Conservation (phyloP, 148 eudicot genomes). For the Bassia scoparia region DNA sequence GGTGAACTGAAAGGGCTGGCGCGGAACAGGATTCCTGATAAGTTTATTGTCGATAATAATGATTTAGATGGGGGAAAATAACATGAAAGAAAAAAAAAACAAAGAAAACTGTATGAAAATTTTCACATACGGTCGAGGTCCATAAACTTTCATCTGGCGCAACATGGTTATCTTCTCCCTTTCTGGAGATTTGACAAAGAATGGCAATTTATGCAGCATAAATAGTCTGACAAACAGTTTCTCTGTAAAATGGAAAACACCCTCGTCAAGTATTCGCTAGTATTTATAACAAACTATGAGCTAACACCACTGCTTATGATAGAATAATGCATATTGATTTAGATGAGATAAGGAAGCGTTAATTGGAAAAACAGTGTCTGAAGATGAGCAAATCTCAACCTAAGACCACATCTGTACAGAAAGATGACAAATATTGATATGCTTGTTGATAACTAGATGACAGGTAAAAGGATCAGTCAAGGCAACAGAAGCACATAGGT, state of each 20-base stretch:
- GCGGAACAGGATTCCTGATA: slow-evolving; percentile 39
- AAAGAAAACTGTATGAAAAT: slow-evolving; percentile 1
- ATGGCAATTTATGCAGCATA: slow-evolving; percentile 87
- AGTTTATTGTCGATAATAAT: slow-evolving; percentile 15
- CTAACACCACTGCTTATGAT: background rate
- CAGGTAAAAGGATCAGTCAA: background rate
- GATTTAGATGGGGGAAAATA: slow-evolving; percentile 4
- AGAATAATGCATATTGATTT: background rate
- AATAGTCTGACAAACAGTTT: slow-evolving; percentile 86
- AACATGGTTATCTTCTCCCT: slow-evolving; percentile 89
- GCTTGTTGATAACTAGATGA: background rate
- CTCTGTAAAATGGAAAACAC: slow-evolving; percentile 48
- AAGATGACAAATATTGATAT: background rate
- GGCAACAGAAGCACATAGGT: background rate
- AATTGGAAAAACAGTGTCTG: background rate
- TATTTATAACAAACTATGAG: no score
- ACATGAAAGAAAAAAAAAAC: background rate
- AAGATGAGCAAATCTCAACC: background rate
- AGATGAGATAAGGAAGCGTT: background rate
- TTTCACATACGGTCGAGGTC: slow-evolving; percentile 71
- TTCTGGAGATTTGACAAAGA: slow-evolving; percentile 80
- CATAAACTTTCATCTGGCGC: slow-evolving; percentile 95
- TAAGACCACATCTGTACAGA: background rate
- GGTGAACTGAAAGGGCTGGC: slow-evolving; percentile 45
- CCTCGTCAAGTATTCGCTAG: background rate